Evolutionary conservation across 306 rosid genomes (phyloP), one percentile per base, ranked within the genome.

Genomic region (Carpinus viminea): DNA sequence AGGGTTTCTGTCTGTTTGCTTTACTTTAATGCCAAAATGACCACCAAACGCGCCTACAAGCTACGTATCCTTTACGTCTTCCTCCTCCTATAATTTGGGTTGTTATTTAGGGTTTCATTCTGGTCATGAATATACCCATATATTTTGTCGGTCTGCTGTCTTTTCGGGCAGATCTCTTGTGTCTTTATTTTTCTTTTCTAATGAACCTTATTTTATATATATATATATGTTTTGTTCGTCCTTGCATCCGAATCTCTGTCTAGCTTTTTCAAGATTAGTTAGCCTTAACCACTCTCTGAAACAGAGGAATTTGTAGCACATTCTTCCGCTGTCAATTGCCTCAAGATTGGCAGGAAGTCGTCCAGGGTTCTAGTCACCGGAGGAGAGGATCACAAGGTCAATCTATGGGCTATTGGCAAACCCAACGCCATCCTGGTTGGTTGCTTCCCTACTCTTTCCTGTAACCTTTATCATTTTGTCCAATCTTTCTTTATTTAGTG

Each of bases 261-360:
- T 65, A 31, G 68, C 41, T 47, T 57, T 51, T 24, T 52, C 53
- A 38, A 65, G 36, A 20, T 70, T 46, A 28, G 88, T 83, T 82
- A 71, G 65, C 87, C 99, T 96, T 96, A 82, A 96, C 92, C 68
- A 26, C 76, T 43, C 74, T 76, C 2, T 87, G 74, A 65, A 69
- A 47, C 83, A 96, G 99, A 96, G 97, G 99, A 96, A 79, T 96
- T 96, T 73, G 99, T 96, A 61, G 99, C 99, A n/a, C 99, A 96
- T 83, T 88, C 94, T 83, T 91, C 98, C 28, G 64, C 91, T 53
- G 99, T 96, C 15, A 96, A 96, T 85, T 96, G 99, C 86, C 99
- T 96, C 60, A 96, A 96, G 87, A 96, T 96, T 84, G 99, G 99
- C 52, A 82, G 94, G 81, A 96, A 93, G 80, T 76, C 99, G 20